Percentiles rank a stretch among this genome's conserved stretches.
Evolutionary conservation across 345 rosid genomes (phyloP).

Genomic region (Chamaenerion angustifolium): DNA sequence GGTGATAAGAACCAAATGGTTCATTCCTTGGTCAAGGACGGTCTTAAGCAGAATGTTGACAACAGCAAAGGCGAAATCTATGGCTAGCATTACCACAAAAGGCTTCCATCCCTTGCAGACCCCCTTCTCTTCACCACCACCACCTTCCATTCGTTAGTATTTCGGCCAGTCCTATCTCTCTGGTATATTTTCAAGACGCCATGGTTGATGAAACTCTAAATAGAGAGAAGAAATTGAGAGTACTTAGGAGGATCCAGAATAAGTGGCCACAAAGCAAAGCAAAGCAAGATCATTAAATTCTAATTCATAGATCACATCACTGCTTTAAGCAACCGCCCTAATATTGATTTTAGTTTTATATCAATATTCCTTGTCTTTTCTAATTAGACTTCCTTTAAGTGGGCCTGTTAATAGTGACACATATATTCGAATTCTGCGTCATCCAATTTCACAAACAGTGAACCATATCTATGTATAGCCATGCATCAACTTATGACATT

Average conservation of each 20-base stretch:
- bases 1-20: conserved; percentile 49
- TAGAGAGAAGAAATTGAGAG: too few species aligned
- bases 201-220: too few species aligned
- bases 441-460: too few species aligned
- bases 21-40: conserved; percentile 43
- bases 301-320: conserved; percentile 27
- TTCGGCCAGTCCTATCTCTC: too few species aligned
- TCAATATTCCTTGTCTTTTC: conserved; percentile 13
- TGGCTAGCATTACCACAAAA: conserved; percentile 32
- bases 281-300: conserved; percentile 28
- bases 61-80: conserved; percentile 41
- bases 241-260: conserved; percentile 11
- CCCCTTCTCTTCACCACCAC: conserved; percentile 9
- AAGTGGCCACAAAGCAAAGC: conserved; percentile 48
- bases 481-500: too few species aligned
- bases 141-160: too few species aligned
- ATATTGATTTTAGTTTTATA: too few species aligned
- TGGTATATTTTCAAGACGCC: too few species aligned
- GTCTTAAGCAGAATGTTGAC: conserved; percentile 54
- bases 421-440: too few species aligned
- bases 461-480: too few species aligned
- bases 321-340: conserved; percentile 29
- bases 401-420: conserved; percentile 16
- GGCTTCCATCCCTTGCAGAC: conserved; percentile 37
- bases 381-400: conserved; percentile 18